These are phyloP conservation scores for Suillus sp. DNA, from an alignment of 768 basidiomycete genomes.

Conservation along the genomic window DNA sequence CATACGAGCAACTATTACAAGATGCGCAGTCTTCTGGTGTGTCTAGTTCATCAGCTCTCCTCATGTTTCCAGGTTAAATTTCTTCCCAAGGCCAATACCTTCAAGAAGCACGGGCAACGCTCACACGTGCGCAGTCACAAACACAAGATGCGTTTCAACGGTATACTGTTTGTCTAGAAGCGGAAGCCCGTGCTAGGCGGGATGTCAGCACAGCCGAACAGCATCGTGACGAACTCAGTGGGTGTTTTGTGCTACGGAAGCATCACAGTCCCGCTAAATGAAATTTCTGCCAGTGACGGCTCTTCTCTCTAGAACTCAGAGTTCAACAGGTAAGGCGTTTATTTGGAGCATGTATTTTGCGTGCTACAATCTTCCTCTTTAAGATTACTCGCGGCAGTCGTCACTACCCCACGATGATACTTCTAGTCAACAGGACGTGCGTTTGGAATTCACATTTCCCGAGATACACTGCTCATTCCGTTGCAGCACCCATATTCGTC, in stretches of 20 bases:
- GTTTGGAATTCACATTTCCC: conserved; percentile 22
- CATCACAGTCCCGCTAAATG: conserved; percentile 1
- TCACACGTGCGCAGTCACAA: conserved; percentile 68
- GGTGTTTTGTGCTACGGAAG: conserved; percentile 27
- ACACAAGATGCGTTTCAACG: conserved; percentile 71
- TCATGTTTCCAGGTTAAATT: conserved; percentile 13
- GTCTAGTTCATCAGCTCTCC: conserved; percentile 19
- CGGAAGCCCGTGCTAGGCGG: conserved; percentile 65
- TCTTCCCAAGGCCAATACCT: conserved; percentile 55
- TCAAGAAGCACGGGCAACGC: conserved; percentile 58
- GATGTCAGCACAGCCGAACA: conserved; percentile 66
- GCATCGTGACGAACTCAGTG: conserved; percentile 63
- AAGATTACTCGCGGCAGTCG: conserved; percentile 37
- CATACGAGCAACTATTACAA: conserved; percentile 54
- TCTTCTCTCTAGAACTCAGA: conserved; percentile 38
- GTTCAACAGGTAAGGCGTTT: conserved; percentile 32
- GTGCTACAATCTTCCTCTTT: conserved; percentile 24
- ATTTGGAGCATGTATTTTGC: conserved; percentile 12
- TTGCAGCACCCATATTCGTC: conserved; percentile 32
- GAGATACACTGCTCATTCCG: conserved; percentile 22
- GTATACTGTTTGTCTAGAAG: conserved; percentile 69
- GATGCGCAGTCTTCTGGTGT: conserved; percentile 64
- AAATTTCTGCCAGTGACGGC: conserved; percentile 33
- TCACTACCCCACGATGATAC: conserved; percentile 34
- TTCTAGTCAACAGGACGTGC: conserved; percentile 37